A percentile compares a stretch with the other conserved stretches of the same genome.
Conservation (phyloP, 73 alveolate species). For the Tetrahymena malaccensis region DNA sequence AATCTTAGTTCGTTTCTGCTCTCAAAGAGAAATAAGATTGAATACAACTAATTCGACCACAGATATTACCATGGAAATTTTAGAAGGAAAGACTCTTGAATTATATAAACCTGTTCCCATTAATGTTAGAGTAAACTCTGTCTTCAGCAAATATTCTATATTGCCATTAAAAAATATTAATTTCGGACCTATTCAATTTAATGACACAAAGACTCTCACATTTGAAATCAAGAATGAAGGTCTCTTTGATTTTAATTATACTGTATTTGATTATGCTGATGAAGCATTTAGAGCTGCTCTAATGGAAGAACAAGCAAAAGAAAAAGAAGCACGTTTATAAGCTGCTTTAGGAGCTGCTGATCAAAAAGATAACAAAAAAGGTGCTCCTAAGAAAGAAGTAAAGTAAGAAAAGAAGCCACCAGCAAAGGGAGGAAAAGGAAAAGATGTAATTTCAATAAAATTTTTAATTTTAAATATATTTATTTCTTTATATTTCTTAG, state of each 20-base stretch:
- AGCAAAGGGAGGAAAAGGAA: slow-evolving; percentile 66
- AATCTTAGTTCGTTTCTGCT: slow-evolving; percentile 81
- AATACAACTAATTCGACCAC: slow-evolving; percentile 89
- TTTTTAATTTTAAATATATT: background rate
- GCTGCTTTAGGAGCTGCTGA: slow-evolving; percentile 76
- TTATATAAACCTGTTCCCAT: slow-evolving; percentile 86
- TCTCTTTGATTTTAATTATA: slow-evolving; percentile 91
- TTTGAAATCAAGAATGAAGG: slow-evolving; percentile 97
- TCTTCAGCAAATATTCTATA: slow-evolving; percentile 87
- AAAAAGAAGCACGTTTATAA: slow-evolving; percentile 71
- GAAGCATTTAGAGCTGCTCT: slow-evolving; percentile 79
- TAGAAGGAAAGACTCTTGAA: slow-evolving; percentile 91
- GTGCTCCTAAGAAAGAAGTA: slow-evolving; percentile 76
- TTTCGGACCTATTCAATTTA: slow-evolving; percentile 95
- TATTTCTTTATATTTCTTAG: background rate
- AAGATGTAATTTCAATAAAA: background rate
- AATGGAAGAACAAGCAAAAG: slow-evolving; percentile 71
- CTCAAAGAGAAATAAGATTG: slow-evolving; percentile 87
- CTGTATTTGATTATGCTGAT: slow-evolving; percentile 89
- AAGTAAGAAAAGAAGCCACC: slow-evolving; percentile 81
- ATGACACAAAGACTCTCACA: slow-evolving; percentile 81
- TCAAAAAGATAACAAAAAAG: slow-evolving; percentile 78
- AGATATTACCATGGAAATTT: slow-evolving; percentile 81
- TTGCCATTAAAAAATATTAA: slow-evolving; percentile 95
- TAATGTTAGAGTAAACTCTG: slow-evolving; percentile 89